These are phyloP conservation scores for Firmiana major DNA, from an alignment of 345 rosid genomes.

Conservation along the genomic window DNA sequence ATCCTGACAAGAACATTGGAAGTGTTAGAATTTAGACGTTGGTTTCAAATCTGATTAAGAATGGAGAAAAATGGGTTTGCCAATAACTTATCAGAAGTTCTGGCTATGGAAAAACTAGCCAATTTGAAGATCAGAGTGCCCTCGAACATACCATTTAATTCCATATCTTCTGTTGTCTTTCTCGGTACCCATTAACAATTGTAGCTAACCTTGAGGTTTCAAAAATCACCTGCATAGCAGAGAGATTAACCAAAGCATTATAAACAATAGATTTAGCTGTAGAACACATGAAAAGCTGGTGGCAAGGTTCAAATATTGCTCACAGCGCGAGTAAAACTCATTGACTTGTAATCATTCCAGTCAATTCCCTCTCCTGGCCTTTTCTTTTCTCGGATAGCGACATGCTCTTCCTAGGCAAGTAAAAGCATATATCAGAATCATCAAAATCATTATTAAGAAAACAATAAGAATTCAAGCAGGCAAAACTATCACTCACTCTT, in stretches of 20 bases:
- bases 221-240: slow-evolving; percentile 51
- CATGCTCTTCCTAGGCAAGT: slow-evolving; percentile 62
- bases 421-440: background rate
- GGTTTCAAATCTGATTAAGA: background rate
- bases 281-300: background rate
- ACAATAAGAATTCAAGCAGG: no score
- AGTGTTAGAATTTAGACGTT: slow-evolving; percentile 20
- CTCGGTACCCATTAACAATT: slow-evolving; percentile 77
- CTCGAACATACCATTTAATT: slow-evolving; percentile 47
- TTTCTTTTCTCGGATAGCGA: slow-evolving; percentile 57
- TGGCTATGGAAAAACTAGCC: background rate
- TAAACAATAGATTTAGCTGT: background rate
- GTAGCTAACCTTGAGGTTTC: slow-evolving; percentile 82
- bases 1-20: slow-evolving; percentile 40
- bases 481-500: slow-evolving; percentile 42
- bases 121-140: background rate
- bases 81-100: background rate
- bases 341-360: slow-evolving; percentile 63
- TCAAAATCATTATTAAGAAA: slow-evolving; percentile 2
- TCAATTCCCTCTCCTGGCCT: slow-evolving; percentile 56
- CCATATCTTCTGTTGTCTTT: slow-evolving; percentile 68
- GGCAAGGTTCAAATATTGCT: slow-evolving; percentile 17
- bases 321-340: slow-evolving; percentile 89
- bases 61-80: background rate
- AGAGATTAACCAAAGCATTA: no score